Percentiles rank a stretch among this genome's conserved stretches.
phyloP scores from a whole-genome alignment of 768 basidiomycete genomes.

The Suillus subaureus region DNA sequence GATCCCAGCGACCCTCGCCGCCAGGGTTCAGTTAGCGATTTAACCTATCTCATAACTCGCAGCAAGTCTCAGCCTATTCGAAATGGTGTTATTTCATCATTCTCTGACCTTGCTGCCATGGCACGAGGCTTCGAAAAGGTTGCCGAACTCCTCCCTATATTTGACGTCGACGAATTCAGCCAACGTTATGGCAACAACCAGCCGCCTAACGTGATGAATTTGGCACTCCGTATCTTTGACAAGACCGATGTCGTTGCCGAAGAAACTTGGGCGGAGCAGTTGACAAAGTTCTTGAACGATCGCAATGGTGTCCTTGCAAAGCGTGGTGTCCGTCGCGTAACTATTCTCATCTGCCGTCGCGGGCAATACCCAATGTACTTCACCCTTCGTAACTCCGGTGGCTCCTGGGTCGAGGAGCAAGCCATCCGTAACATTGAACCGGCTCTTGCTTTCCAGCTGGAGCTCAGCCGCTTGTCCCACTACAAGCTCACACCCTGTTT shows the following conservation, averaged over 20 bases:
- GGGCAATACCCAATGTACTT: constrained; percentile 94
- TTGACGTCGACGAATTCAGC: constrained; percentile 68
- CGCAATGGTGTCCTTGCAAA: constrained; percentile 59
- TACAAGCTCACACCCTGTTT: constrained; percentile 97
- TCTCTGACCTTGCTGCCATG: constrained; percentile 72
- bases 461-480: constrained; percentile 93
- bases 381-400: constrained; percentile 78
- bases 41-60: constrained; percentile 88
- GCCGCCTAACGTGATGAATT: constrained; percentile 91
- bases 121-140: constrained; percentile 75
- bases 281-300: constrained; percentile 72
- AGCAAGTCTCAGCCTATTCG: constrained; percentile 89
- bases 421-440: constrained; percentile 99
- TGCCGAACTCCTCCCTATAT: constrained; percentile 70
- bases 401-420: constrained; percentile 88
- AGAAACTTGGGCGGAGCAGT: constrained; percentile 73
- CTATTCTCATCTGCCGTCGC: constrained; percentile 88
- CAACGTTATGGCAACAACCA: constrained; percentile 77
- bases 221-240: constrained; percentile 88
- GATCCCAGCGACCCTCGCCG: constrained; percentile 61
- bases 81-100: constrained; percentile 90
- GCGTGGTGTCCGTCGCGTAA: constrained; percentile 89
- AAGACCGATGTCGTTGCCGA: constrained; percentile 78
- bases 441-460: constrained; percentile 96
- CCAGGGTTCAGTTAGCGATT: constrained; percentile 92